Evolutionary conservation across 1,284 basidiomycete genomes (phyloP), one percentile per base, ranked within the genome.

Genomic region (Ceratobasidium sp.): DNA sequence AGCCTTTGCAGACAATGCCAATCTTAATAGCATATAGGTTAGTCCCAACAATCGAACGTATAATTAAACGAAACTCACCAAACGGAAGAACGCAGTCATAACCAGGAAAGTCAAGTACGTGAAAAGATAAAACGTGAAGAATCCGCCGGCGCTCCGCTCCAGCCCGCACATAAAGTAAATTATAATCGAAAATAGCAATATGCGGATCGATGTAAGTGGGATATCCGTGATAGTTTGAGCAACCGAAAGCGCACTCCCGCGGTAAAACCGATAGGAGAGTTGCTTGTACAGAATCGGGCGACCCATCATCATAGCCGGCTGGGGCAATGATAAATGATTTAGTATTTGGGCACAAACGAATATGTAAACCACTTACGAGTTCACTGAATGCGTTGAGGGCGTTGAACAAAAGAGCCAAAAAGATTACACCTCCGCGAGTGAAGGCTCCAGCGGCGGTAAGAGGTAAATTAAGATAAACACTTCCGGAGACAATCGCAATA

Each of bases 351-450:
- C n/a, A 7, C n/a, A 23, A n/a, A 46, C 4, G 38, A 12, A 17
- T 20, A 59, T 80, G 81, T 78, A 9, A 17, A 15, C 33, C 13
- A 81, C 83, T 20, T 82, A 91, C 87, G 23, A 85, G 80, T 85
- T 94, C 93, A 77, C 91, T 90, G 84, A 96, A 96, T 0, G 93
- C 93, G 82, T 92, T 92, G 77, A 96, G 86, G 81, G 90, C 90
- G 75, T 91, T 92, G 40, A 93, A 92, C 42, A 96, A 85, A 78
- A 96, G 85, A 67, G 91, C 91, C 69, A 87, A 78, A 78, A 83
- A 82, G 75, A 97, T 91, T 59, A 95, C 91, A 85, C 94, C 91
- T 42, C 95, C 96, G 80, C 95, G 90, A 26, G 95, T 96, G 85
- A 97, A 97, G 0, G 93, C 94, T 52, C 95, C 95, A 50, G 89